These are phyloP conservation scores for Ophiocordyceps camponoti-saundersi DNA, from an alignment of 2,329 filamentous ascomycete genomes.

Conservation along the genomic window DNA sequence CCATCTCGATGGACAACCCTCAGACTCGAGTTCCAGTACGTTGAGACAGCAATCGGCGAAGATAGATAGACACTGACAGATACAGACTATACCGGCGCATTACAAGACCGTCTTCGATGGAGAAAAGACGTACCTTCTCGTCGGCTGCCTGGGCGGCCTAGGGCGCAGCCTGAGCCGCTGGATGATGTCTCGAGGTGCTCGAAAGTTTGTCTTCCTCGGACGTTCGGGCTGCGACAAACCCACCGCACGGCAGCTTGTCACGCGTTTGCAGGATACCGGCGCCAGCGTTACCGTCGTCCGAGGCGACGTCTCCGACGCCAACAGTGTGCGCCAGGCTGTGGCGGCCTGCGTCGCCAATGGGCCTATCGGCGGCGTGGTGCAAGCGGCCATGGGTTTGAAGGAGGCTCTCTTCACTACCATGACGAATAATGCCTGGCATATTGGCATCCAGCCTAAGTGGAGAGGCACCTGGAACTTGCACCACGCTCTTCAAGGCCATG, in stretches of 20 bases:
- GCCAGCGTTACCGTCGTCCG: constrained; percentile 8
- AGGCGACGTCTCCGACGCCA: constrained; percentile 6
- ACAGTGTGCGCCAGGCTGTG: constrained; percentile 5
- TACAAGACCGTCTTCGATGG: constrained; percentile 2
- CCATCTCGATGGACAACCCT: constrained; percentile 6
- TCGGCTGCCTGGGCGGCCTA: constrained; percentile 12
- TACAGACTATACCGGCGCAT: constrained; percentile 1
- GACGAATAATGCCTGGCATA: constrained; percentile 8
- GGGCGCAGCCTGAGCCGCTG: constrained; percentile 14
- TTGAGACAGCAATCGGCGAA: not conserved
- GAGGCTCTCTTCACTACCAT: constrained; percentile 11
- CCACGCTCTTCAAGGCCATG: constrained; percentile 4
- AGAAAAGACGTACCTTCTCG: constrained; percentile 5
- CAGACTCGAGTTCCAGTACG: constrained; percentile 1
- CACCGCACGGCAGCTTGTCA: constrained; percentile 6
- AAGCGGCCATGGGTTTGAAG: constrained; percentile 15
- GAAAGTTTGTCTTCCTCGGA: constrained; percentile 11
- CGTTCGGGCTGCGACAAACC: constrained; percentile 11
- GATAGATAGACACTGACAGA: not conserved
- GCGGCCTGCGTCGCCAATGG: not conserved
- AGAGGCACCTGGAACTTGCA: constrained; percentile 10
- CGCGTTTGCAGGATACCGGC: constrained; percentile 6
- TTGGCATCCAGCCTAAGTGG: constrained; percentile 9
- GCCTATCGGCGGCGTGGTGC: constrained; percentile 13
- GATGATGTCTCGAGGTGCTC: constrained; percentile 13